Percentiles rank a stretch among this genome's conserved stretches.
These are phyloP conservation scores for Calcarisporium arbuscula DNA, from an alignment of 2,329 filamentous ascomycete species.

Conservation along the genomic window DNA sequence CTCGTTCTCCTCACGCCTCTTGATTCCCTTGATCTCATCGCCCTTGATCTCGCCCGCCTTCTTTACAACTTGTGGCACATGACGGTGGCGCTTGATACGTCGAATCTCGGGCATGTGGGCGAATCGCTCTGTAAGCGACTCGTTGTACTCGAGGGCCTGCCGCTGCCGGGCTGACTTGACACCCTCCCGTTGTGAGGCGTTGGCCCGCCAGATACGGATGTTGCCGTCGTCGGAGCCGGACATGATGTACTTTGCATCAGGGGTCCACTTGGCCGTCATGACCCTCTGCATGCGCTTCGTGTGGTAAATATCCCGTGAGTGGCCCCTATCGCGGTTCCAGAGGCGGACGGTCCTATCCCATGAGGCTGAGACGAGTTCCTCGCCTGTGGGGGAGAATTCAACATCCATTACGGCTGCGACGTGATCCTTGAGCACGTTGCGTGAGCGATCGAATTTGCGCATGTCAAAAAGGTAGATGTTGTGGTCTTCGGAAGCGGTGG, in stretches of 20 bases:
- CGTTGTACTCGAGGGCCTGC: constrained; percentile 87
- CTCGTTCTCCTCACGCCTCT: constrained; percentile 90
- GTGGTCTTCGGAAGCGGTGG: constrained; percentile 89
- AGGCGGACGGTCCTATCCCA: constrained; percentile 82
- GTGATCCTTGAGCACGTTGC: constrained; percentile 87
- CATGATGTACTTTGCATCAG: constrained; percentile 83
- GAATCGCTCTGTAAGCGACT: constrained; percentile 75
- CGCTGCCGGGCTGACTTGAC: constrained; percentile 81
- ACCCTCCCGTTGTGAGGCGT: constrained; percentile 76
- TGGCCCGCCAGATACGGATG: constrained; percentile 75
- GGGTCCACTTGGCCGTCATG: constrained; percentile 77
- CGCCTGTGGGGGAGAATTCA: constrained; percentile 88
- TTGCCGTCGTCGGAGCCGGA: constrained; percentile 94
- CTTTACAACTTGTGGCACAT: constrained; percentile 88
- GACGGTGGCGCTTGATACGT: constrained; percentile 83
- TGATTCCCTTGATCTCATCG: constrained; percentile 81
- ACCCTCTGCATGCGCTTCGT: constrained; percentile 97
- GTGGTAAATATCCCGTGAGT: constrained; percentile 90
- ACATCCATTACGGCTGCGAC: constrained; percentile 93
- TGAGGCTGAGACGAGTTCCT: constrained; percentile 84
- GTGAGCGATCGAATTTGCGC: constrained; percentile 77
- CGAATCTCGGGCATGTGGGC: constrained; percentile 94
- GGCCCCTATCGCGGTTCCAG: constrained; percentile 74
- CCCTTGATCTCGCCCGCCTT: constrained; percentile 93
- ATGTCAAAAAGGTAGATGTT: constrained; percentile 87